Percentiles rank a stretch among this genome's conserved stretches.
Conservation (phyloP, 225 moss, liverwort and hornwort species). For the Asterella californica region DNA sequence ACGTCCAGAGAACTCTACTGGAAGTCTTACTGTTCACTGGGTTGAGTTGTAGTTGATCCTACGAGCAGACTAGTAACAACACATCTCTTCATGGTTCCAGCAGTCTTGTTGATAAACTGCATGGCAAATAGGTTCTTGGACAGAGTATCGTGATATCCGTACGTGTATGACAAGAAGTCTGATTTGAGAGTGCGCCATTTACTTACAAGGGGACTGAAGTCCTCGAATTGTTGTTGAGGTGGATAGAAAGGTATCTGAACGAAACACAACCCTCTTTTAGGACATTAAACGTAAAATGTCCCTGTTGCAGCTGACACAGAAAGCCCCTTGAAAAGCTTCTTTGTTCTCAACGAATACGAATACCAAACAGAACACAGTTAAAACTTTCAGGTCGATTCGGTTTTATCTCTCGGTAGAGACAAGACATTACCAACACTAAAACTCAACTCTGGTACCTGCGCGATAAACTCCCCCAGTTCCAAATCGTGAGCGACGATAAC, state of each 20-base stretch:
- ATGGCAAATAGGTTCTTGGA: neutral
- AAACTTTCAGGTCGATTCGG: neutral
- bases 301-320: neutral
- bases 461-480: constrained; percentile 82
- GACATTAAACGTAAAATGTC: neutral
- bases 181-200: neutral
- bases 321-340: neutral
- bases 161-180: neutral
- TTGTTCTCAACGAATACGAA: neutral
- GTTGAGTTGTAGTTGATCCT: no score
- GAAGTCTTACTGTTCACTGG: no score
- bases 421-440: neutral
- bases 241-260: constrained; percentile 90
- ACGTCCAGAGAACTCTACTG: no score
- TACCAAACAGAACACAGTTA: neutral
- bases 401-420: neutral
- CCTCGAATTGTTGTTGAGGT: constrained; percentile 63
- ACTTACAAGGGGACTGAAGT: constrained; percentile 58
- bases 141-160: no score
- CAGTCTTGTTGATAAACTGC: neutral
- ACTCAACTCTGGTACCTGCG: constrained; percentile 53
- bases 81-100: neutral
- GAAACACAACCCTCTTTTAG: constrained; percentile 8
- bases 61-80: neutral
- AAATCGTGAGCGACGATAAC: constrained; percentile 94